Conservation (phyloP, 108 stramenopile genomes). For the Aurantiochytrium sp. region DNA sequence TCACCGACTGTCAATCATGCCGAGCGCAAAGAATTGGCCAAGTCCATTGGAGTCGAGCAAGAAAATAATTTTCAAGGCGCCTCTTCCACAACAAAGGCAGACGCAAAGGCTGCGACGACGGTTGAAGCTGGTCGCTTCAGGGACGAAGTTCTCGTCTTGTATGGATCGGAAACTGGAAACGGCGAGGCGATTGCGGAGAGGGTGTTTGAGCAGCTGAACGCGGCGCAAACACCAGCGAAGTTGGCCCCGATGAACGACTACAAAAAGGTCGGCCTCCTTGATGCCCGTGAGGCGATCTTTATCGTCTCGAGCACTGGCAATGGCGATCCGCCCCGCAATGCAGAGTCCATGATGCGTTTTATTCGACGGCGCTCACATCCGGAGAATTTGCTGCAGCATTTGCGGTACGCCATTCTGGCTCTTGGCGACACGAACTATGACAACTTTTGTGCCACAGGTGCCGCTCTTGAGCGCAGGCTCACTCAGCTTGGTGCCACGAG, state of each 20-base stretch:
- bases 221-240: background rate
- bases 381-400: constrained; percentile 28
- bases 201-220: background rate
- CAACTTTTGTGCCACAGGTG: constrained; percentile 68
- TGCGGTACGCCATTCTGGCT: constrained; percentile 60
- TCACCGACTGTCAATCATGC: background rate
- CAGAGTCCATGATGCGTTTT: background rate
- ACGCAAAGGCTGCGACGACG: too few species aligned
- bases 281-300: constrained; percentile 36
- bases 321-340: background rate
- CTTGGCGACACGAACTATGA: constrained; percentile 75
- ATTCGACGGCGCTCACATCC: constrained; percentile 20
- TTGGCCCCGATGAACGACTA: background rate
- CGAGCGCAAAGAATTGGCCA: background rate
- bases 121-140: background rate
- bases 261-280: background rate
- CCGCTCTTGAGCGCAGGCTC: constrained; percentile 54
- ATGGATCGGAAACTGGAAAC: constrained; percentile 38
- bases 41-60: background rate
- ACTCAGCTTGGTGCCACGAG: constrained; percentile 60
- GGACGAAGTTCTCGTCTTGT: background rate
- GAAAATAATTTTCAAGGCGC: too few species aligned
- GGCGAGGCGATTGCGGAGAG: constrained; percentile 26
- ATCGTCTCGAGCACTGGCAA: constrained; percentile 57
- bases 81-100: too few species aligned